A percentile compares a stretch with the other conserved stretches of the same genome.
Evolutionary conservation across 192 early-diverging fungal genomes (phyloP).

Genomic region (Podila minutissima): DNA sequence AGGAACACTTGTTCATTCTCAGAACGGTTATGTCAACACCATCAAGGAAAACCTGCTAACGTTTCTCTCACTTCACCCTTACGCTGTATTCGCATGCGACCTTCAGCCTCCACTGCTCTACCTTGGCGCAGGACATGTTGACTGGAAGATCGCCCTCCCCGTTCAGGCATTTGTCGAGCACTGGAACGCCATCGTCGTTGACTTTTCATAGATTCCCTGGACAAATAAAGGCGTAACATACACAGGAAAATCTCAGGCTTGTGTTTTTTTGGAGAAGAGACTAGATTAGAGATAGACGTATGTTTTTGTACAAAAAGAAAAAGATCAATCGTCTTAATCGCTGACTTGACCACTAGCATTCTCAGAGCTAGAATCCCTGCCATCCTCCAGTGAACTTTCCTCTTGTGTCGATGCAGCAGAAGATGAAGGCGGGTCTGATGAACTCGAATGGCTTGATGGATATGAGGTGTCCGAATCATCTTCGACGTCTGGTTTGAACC

Average conservation of each 20-base stretch:
- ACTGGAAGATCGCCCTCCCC: constrained; percentile 86
- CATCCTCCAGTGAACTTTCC: too few species aligned
- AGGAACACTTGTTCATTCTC: neutral
- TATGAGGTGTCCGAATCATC: neutral
- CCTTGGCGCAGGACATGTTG: constrained; percentile 84
- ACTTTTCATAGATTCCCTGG: constrained; percentile 16
- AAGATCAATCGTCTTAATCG: too few species aligned
- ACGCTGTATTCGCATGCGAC: neutral
- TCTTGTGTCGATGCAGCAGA: too few species aligned
- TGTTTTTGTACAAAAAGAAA: neutral
- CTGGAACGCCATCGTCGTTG: constrained; percentile 33
- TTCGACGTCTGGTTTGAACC: neutral
- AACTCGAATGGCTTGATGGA: too few species aligned
- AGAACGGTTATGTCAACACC: neutral
- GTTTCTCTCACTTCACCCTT: neutral
- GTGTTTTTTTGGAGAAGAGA: too few species aligned
- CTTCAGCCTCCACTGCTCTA: constrained; percentile 74
- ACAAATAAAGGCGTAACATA: too few species aligned
- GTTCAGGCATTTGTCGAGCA: constrained; percentile 66
- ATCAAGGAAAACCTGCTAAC: too few species aligned
- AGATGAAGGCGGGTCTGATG: too few species aligned
- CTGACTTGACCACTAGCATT: too few species aligned
- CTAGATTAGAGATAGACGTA: too few species aligned
- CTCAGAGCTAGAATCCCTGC: too few species aligned
- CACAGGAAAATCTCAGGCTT: too few species aligned